Percentiles rank a stretch among this genome's conserved stretches.
Conservation (phyloP, 768 basidiomycete species). For the Suillus sp. region DNA sequence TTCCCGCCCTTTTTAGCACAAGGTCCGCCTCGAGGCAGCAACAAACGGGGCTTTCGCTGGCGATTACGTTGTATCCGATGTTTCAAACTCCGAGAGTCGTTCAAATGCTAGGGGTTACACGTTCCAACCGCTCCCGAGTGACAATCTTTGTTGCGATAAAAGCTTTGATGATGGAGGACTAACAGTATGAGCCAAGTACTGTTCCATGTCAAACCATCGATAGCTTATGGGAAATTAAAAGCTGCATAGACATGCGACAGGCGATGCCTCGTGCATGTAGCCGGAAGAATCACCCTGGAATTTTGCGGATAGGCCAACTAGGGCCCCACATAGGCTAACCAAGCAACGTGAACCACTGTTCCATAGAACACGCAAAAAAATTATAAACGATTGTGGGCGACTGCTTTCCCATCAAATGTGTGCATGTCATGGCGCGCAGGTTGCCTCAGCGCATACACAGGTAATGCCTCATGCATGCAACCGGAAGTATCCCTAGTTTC, state of each 20-base stretch:
- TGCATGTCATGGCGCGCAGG: background rate
- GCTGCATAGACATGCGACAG: background rate
- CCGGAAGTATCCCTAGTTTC: background rate
- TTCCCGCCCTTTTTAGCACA: conserved; percentile 7
- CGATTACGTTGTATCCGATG: background rate
- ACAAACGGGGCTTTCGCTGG: conserved; percentile 7
- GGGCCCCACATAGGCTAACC: background rate
- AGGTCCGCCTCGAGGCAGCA: conserved; percentile 18
- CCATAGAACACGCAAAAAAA: background rate
- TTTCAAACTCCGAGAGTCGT: conserved; percentile 5
- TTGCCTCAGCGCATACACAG: background rate
- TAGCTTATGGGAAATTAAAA: background rate
- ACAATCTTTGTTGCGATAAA: background rate
- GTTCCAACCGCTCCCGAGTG: background rate
- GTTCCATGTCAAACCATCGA: background rate
- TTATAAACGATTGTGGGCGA: background rate
- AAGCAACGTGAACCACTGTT: background rate
- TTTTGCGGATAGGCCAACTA: background rate
- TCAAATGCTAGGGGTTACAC: background rate
- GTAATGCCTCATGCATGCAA: background rate
- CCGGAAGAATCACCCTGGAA: background rate
- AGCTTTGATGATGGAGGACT: background rate
- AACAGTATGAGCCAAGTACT: background rate
- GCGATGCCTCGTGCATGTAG: conserved; percentile 4
- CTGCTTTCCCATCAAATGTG: background rate